Percentiles rank a stretch among this genome's conserved stretches.
Evolutionary conservation across 768 basidiomycete species (phyloP).

Genomic region (Hydnum rufescens): DNA sequence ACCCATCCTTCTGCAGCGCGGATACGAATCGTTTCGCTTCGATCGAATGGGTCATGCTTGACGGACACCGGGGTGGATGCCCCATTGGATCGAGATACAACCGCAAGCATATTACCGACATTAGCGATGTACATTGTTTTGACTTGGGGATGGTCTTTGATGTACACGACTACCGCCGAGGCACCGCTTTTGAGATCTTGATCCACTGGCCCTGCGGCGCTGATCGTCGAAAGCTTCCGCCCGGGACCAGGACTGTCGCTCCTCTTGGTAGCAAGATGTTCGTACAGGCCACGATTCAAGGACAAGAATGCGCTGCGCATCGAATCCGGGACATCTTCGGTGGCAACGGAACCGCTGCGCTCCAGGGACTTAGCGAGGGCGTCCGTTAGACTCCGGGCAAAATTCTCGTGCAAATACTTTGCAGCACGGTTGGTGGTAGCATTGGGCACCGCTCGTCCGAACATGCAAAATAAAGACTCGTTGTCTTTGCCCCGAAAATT

Average conservation of each 20-base stretch:
- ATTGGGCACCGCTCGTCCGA: constrained; percentile 51
- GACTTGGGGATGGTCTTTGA: constrained; percentile 26
- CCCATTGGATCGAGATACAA: constrained; percentile 52
- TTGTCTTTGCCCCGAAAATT: constrained; percentile 57
- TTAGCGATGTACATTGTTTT: constrained; percentile 70
- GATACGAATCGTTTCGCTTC: constrained; percentile 68
- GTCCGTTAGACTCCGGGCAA: constrained; percentile 37
- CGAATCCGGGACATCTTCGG: constrained; percentile 50
- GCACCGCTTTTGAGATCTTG: constrained; percentile 45
- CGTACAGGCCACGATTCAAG: constrained; percentile 66
- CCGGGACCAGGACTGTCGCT: constrained; percentile 11
- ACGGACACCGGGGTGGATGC: constrained; percentile 52
- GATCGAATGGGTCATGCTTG: constrained; percentile 80
- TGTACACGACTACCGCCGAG: constrained; percentile 72
- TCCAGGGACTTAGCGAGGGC: constrained; percentile 34
- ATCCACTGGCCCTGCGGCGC: constrained; percentile 22
- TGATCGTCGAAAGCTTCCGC: constrained; percentile 60
- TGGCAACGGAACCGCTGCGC: constrained; percentile 14
- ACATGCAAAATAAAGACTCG: constrained; percentile 92
- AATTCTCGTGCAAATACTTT: constrained; percentile 70
- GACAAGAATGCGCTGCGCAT: constrained; percentile 72
- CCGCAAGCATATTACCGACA: constrained; percentile 71
- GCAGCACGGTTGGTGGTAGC: constrained; percentile 25
- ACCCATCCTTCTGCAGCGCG: constrained; percentile 87
- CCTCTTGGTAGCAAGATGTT: constrained; percentile 26